Base-by-base conservation (phyloP, 352 stramenopile genomes). In the Globisporangium orthogonon region DNA sequence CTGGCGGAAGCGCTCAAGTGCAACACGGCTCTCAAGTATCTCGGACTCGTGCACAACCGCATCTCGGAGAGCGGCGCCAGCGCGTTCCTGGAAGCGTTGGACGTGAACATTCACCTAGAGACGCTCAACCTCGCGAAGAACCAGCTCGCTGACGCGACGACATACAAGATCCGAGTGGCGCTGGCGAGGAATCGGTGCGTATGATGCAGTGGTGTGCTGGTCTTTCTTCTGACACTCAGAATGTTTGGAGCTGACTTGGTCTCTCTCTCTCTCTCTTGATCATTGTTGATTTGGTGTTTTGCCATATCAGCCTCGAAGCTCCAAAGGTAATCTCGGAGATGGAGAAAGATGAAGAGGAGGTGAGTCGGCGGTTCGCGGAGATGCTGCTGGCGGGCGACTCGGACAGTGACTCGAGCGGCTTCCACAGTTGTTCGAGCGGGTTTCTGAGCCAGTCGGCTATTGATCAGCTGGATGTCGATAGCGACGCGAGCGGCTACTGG, bases 91-190 rank as follows among this genome's bases (percentile, higher is more conserved):
- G 70, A 84, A 13, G 79, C 76, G 37, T 61, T 89, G 18, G 70
- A 89, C n/a, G 69, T 85, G 33, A 91, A 89, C 52, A 66, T 75
- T 28, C 62, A 80, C 37, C 62, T 91, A 18, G 72, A 90, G 68
- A 77, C 70, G 6, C 52, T 91, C 39, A 76, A 76, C 61, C 55
- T 89, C 30, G 70, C 78, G 13, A 74, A 63, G 40, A 90, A 90
- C 58, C 56, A 70, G 37, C 71, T 91, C 5, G 65, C 74, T 0
- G 46, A 62, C 13, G 71, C 68, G 23, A 67, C 79, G 11, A 65
- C 61, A 1, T 70, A 76, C 49, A 71, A 86, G 50, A 75, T 91
- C 40, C 69, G 66, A 37, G 61, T 72, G 1, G 60, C 70, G 23
- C 51, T 91, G 6, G 76, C 75, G 40, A 65, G 76, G 46, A 91